Evolutionary conservation across 805 yeast species (phyloP).

Genomic region (Candida khao-thaluensis): DNA sequence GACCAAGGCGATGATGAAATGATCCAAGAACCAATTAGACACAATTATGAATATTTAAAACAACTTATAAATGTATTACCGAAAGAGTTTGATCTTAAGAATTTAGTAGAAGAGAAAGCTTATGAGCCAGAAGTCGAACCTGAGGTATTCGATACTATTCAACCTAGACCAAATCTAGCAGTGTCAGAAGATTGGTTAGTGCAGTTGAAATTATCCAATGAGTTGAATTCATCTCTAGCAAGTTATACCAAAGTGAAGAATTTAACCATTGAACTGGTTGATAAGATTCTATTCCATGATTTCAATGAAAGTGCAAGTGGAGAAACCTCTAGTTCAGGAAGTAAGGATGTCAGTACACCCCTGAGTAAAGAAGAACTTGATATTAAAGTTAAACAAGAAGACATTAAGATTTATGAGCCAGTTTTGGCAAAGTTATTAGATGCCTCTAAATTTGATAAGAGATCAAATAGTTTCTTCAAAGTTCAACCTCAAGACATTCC

Average conservation of each 20-base stretch:
- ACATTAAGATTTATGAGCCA: constrained; percentile 1
- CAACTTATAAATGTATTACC: constrained; percentile 35
- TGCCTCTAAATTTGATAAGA: constrained; percentile 20
- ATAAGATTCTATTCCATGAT: constrained; percentile 48
- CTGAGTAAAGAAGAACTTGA: constrained; percentile 13
- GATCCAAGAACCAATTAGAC: constrained; percentile 10
- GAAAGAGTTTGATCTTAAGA: constrained; percentile 27
- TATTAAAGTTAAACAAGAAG: not conserved
- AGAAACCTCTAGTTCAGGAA: constrained; percentile 9
- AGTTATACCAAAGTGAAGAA: constrained; percentile 10
- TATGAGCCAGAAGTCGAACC: constrained; percentile 64
- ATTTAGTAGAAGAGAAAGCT: constrained; percentile 58
- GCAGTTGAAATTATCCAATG: constrained; percentile 56
- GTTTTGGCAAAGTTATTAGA: constrained; percentile 17
- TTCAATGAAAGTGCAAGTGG: constrained; percentile 30
- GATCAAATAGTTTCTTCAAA: constrained; percentile 30
- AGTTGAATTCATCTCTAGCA: constrained; percentile 41
- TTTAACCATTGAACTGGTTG: constrained; percentile 32
- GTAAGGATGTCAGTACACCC: constrained; percentile 25
- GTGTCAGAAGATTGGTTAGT: constrained; percentile 61
- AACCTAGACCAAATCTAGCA: constrained; percentile 46
- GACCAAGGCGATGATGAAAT: constrained; percentile 11
- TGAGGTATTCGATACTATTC: constrained; percentile 32
- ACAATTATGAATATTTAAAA: constrained; percentile 33
- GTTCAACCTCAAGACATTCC: constrained; percentile 14